A percentile compares a stretch with the other conserved stretches of the same genome.
Conservation (phyloP, 2,329 filamentous ascomycete genomes). For the Pseudogymnoascus sp. region DNA sequence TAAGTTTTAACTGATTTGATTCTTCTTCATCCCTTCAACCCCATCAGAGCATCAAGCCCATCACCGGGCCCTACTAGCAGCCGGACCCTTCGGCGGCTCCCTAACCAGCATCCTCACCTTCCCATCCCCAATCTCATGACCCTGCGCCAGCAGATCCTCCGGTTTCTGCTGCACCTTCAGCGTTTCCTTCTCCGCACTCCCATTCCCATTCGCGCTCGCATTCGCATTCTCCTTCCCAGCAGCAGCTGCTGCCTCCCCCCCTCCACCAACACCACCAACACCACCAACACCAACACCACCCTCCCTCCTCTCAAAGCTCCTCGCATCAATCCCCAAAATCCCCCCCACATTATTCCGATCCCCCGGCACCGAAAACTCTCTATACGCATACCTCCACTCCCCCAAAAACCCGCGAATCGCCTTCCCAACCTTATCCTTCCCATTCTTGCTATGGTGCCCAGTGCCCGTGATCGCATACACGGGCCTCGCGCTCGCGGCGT, state of each 20-base stretch:
- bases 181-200: conserved; percentile 22
- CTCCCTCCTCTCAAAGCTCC: conserved; percentile 55
- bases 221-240: neutral
- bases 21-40: neutral
- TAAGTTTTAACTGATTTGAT: conserved; percentile 8
- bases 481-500: conserved; percentile 62
- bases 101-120: conserved; percentile 58
- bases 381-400: conserved; percentile 91
- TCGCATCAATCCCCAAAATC: conserved; percentile 59
- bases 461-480: conserved; percentile 96
- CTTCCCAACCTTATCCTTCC: conserved; percentile 97
- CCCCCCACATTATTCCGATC: conserved; percentile 78
- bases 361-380: conserved; percentile 94
- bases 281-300: neutral
- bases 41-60: conserved; percentile 27
- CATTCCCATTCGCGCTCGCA: neutral
- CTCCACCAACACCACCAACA: neutral
- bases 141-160: conserved; percentile 52
- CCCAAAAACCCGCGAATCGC: conserved; percentile 84
- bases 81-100: conserved; percentile 43
- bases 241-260: neutral
- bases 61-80: conserved; percentile 47
- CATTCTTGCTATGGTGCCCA: conserved; percentile 95
- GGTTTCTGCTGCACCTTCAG: conserved; percentile 33
- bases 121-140: conserved; percentile 60